phyloP scores from a whole-genome alignment of 2,329 filamentous ascomycete genomes.

The Colletotrichum sp. region DNA sequence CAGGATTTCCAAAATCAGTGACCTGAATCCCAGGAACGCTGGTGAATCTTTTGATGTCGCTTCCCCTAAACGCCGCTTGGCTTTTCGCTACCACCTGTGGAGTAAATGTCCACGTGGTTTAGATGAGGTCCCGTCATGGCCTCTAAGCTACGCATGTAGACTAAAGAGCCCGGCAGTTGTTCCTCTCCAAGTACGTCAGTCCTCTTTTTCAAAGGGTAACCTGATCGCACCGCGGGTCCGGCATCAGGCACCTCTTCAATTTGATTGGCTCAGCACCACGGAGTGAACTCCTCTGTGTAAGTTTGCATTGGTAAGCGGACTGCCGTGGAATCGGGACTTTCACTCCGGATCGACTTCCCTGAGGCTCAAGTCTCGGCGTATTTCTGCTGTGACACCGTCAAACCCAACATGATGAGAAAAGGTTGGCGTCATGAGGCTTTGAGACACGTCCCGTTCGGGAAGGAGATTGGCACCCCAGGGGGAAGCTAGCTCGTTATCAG shows the following conservation, averaged over 20 bases:
- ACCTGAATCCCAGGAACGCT: background rate
- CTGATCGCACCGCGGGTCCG: background rate
- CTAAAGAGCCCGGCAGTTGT: background rate
- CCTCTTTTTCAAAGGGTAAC: background rate
- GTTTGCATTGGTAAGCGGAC: background rate
- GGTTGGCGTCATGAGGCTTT: slow-evolving; percentile 10
- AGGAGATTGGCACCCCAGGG: background rate
- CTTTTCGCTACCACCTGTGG: background rate
- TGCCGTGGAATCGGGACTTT: background rate
- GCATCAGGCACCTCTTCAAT: background rate
- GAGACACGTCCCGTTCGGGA: background rate
- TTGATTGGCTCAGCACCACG: background rate
- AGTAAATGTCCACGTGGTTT: background rate
- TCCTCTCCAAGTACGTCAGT: background rate
- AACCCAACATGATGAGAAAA: background rate
- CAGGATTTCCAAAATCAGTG: background rate
- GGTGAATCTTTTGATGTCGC: background rate
- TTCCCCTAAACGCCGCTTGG: background rate
- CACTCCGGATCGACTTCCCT: background rate
- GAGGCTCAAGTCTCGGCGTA: background rate
- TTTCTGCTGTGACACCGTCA: background rate
- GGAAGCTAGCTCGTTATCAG: slow-evolving; percentile 2
- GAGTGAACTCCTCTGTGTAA: background rate
- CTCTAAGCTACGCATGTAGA: background rate
- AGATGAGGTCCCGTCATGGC: background rate